A percentile compares a stretch with the other conserved stretches of the same genome.
Conservation (phyloP, 805 yeast genomes). For the Kuraishia capsulata region DNA sequence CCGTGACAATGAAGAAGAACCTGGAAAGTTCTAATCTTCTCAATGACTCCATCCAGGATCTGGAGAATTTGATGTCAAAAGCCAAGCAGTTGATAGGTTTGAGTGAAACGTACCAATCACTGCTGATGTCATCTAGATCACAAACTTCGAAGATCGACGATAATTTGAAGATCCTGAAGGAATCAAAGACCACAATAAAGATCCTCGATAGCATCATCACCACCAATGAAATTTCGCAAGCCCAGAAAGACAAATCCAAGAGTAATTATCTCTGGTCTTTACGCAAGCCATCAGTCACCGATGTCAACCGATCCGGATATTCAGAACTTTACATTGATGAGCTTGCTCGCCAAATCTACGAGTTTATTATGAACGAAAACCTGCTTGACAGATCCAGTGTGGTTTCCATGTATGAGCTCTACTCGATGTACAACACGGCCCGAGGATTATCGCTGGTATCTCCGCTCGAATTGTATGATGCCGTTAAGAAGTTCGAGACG, state of each 20-base stretch:
- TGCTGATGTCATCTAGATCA: slow-evolving; percentile 1
- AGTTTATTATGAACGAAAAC: slow-evolving; percentile 41
- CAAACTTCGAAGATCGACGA: slow-evolving; percentile 12
- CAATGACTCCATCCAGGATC: slow-evolving; percentile 63
- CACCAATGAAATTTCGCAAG: slow-evolving; percentile 16
- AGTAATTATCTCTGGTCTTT: slow-evolving; percentile 10
- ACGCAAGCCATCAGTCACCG: background rate
- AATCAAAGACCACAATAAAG: slow-evolving; percentile 18
- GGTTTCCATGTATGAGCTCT: slow-evolving; percentile 53
- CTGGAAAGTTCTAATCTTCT: slow-evolving; percentile 52
- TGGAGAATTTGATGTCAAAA: slow-evolving; percentile 67
- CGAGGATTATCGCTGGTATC: slow-evolving; percentile 60
- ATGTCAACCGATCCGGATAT: slow-evolving; percentile 7
- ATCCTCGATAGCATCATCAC: slow-evolving; percentile 18
- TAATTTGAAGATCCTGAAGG: slow-evolving; percentile 15
- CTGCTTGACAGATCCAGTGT: slow-evolving; percentile 41
- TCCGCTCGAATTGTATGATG: slow-evolving; percentile 56
- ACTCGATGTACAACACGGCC: slow-evolving; percentile 53
- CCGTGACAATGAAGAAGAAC: slow-evolving; percentile 42
- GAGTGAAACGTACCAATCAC: slow-evolving; percentile 32
- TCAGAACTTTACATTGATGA: slow-evolving; percentile 38
- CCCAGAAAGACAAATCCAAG: slow-evolving; percentile 12
- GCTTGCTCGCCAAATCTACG: slow-evolving; percentile 71
- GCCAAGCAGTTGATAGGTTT: slow-evolving; percentile 64
- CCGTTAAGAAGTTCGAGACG: slow-evolving; percentile 47